Conservation (phyloP, 352 stramenopile species). For the Phytopythium aichiense region DNA sequence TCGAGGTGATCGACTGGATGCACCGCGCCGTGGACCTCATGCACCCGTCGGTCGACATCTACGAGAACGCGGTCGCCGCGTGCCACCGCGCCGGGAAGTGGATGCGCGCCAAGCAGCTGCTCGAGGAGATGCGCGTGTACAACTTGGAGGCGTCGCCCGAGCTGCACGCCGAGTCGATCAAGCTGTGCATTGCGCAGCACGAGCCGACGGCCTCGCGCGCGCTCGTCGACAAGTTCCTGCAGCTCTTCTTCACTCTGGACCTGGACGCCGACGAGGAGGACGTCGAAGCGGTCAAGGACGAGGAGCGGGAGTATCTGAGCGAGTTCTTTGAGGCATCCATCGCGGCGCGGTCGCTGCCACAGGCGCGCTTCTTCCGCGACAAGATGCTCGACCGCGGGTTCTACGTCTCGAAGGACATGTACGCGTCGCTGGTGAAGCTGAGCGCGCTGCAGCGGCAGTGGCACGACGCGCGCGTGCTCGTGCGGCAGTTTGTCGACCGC, state of each 20-base stretch:
- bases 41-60: slow-evolving; percentile 60
- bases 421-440: slow-evolving; percentile 44
- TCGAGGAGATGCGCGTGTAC: slow-evolving; percentile 59
- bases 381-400: slow-evolving; percentile 31
- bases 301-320: slow-evolving; percentile 34
- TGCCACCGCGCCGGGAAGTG: slow-evolving; percentile 54
- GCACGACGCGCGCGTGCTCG: slow-evolving; percentile 43
- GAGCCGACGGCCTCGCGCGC: slow-evolving; percentile 52
- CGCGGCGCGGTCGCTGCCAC: slow-evolving; percentile 35
- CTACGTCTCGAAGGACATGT: slow-evolving; percentile 28
- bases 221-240: slow-evolving; percentile 41
- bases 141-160: slow-evolving; percentile 47
- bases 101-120: slow-evolving; percentile 64
- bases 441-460: slow-evolving; percentile 46
- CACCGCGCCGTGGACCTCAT: slow-evolving; percentile 62
- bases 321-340: slow-evolving; percentile 41
- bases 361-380: slow-evolving; percentile 59
- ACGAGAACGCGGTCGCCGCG: slow-evolving; percentile 64
- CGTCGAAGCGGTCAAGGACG: slow-evolving; percentile 27
- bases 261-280: slow-evolving; percentile 10
- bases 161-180: slow-evolving; percentile 44
- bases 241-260: slow-evolving; percentile 13
- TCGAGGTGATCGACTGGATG: slow-evolving; percentile 72
- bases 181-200: slow-evolving; percentile 39
- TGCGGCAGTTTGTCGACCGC: slow-evolving; percentile 44